A percentile compares a stretch with the other conserved stretches of the same genome.
Conservation (phyloP, 768 basidiomycete species). For the Coprinopsis sp. region DNA sequence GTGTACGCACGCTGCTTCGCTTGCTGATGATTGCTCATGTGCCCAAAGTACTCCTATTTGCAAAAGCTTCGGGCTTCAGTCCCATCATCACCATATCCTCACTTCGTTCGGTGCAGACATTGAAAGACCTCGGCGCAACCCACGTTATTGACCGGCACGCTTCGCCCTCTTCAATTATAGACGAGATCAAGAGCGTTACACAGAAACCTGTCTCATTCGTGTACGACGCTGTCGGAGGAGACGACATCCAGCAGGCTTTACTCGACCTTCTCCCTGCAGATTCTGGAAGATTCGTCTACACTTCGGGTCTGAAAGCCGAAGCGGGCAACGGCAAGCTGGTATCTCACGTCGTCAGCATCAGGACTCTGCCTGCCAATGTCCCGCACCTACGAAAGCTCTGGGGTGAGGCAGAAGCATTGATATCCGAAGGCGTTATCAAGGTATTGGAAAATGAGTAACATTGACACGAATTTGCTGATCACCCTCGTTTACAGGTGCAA, state of each 20-base stretch:
- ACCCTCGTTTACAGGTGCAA: no score
- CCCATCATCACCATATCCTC: slow-evolving; percentile 38
- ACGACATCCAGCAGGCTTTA: slow-evolving; percentile 20
- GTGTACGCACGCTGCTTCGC: background rate
- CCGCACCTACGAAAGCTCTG: slow-evolving; percentile 14
- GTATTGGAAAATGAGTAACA: no score
- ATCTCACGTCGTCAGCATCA: slow-evolving; percentile 7
- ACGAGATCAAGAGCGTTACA: slow-evolving; percentile 23
- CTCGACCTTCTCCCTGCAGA: slow-evolving; percentile 26
- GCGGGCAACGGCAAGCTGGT: slow-evolving; percentile 10
- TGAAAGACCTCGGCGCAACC: slow-evolving; percentile 38
- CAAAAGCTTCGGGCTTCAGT: slow-evolving; percentile 35
- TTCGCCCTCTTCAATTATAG: slow-evolving; percentile 14
- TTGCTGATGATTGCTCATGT: background rate
- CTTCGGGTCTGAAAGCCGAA: background rate
- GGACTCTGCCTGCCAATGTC: slow-evolving; percentile 13
- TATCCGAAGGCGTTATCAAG: slow-evolving; percentile 18
- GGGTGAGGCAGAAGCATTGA: slow-evolving; percentile 10
- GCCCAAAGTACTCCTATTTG: slow-evolving; percentile 24
- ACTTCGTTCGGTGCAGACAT: slow-evolving; percentile 18
- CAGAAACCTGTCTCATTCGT: slow-evolving; percentile 18
- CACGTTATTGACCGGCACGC: slow-evolving; percentile 29
- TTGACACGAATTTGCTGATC: no score
- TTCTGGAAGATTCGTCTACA: slow-evolving; percentile 13
- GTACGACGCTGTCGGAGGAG: slow-evolving; percentile 22